Conservation (phyloP, 2,329 filamentous ascomycete species). For the Magnaporthiopsis poae region DNA sequence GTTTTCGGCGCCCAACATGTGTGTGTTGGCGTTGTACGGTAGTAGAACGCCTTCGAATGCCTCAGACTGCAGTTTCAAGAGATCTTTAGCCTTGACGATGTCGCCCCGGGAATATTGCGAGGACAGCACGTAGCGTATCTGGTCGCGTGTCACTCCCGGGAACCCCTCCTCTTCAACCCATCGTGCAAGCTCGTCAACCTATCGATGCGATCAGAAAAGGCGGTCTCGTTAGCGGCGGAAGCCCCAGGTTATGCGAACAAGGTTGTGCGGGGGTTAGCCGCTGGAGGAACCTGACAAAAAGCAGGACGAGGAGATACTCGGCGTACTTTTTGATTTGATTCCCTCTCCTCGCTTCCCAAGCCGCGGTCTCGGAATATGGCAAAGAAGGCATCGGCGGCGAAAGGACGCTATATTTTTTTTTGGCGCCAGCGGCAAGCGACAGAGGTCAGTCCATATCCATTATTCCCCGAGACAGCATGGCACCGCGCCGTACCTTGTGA, state of each 20-base stretch:
- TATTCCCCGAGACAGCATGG: not conserved
- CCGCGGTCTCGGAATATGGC: conserved; percentile 3
- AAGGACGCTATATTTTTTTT: not conserved
- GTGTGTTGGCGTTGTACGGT: conserved; percentile 60
- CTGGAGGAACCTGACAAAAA: no score
- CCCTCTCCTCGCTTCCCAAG: not conserved
- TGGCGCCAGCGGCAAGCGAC: no score
- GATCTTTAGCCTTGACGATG: conserved; percentile 61
- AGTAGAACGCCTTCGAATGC: conserved; percentile 71
- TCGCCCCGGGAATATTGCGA: conserved; percentile 59
- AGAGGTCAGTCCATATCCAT: not conserved
- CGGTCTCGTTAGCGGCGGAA: no score
- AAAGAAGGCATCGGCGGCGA: conserved; percentile 1
- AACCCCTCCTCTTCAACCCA: conserved; percentile 35
- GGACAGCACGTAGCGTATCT: conserved; percentile 44
- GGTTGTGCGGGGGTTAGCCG: not conserved
- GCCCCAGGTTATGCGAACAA: not conserved
- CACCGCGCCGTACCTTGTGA: conserved; percentile 35
- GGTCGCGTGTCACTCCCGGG: conserved; percentile 44
- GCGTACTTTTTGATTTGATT: not conserved
- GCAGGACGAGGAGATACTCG: not conserved
- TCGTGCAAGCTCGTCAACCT: conserved; percentile 33
- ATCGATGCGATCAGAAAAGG: not conserved
- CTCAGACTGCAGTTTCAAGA: conserved; percentile 69
- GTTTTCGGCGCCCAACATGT: conserved; percentile 78